A percentile compares a stretch with the other conserved stretches of the same genome.
phyloP scores from a whole-genome alignment of 2,329 filamentous ascomycete genomes.

The Gnomoniopsis smithogilvyi region DNA sequence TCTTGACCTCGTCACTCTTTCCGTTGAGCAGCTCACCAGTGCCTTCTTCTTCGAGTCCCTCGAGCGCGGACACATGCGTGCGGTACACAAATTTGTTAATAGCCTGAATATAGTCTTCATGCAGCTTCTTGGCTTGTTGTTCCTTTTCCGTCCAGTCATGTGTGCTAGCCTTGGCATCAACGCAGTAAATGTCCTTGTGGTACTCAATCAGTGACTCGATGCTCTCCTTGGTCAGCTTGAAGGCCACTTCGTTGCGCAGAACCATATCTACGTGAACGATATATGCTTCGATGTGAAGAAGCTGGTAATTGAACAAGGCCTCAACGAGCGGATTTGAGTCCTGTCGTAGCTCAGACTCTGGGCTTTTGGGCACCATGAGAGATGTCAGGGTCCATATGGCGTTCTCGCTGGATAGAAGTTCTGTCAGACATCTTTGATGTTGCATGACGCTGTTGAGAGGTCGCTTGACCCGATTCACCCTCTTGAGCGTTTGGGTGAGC shows the following conservation, averaged over 20 bases:
- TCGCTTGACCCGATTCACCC: slow-evolving; percentile 94
- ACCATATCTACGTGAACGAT: slow-evolving; percentile 99
- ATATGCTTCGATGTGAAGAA: slow-evolving; percentile 93
- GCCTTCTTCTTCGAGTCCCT: slow-evolving; percentile 95
- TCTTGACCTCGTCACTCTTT: slow-evolving; percentile 91
- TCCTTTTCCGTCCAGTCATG: slow-evolving; percentile 98
- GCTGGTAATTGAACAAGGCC: slow-evolving; percentile 87
- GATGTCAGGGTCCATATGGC: slow-evolving; percentile 95
- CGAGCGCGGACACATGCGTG: slow-evolving; percentile 81
- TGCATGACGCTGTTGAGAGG: slow-evolving; percentile 96
- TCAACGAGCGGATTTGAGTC: slow-evolving; percentile 82
- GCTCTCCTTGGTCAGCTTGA: slow-evolving; percentile 92
- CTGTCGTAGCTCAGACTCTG: slow-evolving; percentile 78
- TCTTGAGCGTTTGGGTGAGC: slow-evolving; percentile 94
- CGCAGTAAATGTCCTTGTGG: slow-evolving; percentile 92
- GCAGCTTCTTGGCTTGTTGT: slow-evolving; percentile 91
- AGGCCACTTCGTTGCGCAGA: slow-evolving; percentile 92
- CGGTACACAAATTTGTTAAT: slow-evolving; percentile 97
- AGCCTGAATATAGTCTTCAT: slow-evolving; percentile 93
- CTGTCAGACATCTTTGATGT: slow-evolving; percentile 91
- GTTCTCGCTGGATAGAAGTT: slow-evolving; percentile 83
- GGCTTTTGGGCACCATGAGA: slow-evolving; percentile 86
- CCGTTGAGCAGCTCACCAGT: slow-evolving; percentile 89
- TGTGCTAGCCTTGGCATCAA: slow-evolving; percentile 83
- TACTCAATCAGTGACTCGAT: slow-evolving; percentile 93